A percentile compares a stretch with the other conserved stretches of the same genome.
These are phyloP conservation scores for Apiotrichum gamsii DNA, from an alignment of 1,284 basidiomycete species.

Conservation along the genomic window DNA sequence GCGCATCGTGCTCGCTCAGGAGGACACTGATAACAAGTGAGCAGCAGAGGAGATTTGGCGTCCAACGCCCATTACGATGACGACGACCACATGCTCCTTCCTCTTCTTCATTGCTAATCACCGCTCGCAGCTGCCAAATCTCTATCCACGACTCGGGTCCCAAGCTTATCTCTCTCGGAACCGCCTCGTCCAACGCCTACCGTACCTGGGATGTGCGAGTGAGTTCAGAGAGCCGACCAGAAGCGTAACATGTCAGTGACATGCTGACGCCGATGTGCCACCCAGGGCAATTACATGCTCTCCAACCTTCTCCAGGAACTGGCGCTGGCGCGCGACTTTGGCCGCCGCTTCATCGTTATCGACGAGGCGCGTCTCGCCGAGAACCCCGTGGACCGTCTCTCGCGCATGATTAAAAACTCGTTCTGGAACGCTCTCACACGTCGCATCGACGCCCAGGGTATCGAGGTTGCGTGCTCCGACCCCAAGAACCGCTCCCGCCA, in stretches of 20 bases:
- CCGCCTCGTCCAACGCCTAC: slow-evolving; percentile 94
- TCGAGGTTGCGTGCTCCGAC: slow-evolving; percentile 93
- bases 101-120: too few species aligned
- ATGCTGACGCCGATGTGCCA: neutral
- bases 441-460: slow-evolving; percentile 91
- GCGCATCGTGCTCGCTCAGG: slow-evolving; percentile 90
- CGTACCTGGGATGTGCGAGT: slow-evolving; percentile 93
- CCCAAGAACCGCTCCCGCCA: slow-evolving; percentile 89
- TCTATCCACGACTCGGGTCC: slow-evolving; percentile 94
- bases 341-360: slow-evolving; percentile 91
- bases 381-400: slow-evolving; percentile 93
- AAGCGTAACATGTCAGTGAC: too few species aligned
- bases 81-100: too few species aligned
- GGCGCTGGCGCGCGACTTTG: slow-evolving; percentile 91
- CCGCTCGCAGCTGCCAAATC: slow-evolving; percentile 64
- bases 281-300: slow-evolving; percentile 96
- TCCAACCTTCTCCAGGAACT: slow-evolving; percentile 98
- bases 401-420: slow-evolving; percentile 95
- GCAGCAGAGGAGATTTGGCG: too few species aligned
- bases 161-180: slow-evolving; percentile 91
- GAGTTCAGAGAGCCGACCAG: too few species aligned
- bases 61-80: too few species aligned
- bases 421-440: slow-evolving; percentile 98
- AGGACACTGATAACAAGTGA: slow-evolving; percentile 89
- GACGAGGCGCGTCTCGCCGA: slow-evolving; percentile 93